These are phyloP conservation scores for Kalmanozyma brasiliensis DNA, from an alignment of 1,284 basidiomycete genomes.

Conservation along the genomic window DNA sequence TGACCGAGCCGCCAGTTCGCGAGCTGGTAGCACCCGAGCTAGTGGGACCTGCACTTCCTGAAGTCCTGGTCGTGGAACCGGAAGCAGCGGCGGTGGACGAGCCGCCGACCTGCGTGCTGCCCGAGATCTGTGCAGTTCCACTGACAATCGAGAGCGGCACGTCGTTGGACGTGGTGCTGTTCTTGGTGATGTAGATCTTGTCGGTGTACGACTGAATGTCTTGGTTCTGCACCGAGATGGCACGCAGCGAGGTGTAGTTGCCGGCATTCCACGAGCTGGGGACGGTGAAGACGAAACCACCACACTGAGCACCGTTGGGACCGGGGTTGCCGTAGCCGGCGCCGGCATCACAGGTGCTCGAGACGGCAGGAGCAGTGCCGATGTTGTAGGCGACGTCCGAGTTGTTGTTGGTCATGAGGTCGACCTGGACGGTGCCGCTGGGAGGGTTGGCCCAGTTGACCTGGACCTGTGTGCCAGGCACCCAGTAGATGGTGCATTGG, in stretches of 20 bases:
- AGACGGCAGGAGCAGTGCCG: slow-evolving; percentile 46
- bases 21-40: slow-evolving; percentile 8
- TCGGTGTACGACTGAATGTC: slow-evolving; percentile 55
- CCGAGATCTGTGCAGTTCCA: slow-evolving; percentile 7
- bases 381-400: slow-evolving; percentile 45
- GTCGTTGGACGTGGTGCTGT: slow-evolving; percentile 28
- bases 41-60: slow-evolving; percentile 10
- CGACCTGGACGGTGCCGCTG: slow-evolving; percentile 41
- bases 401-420: slow-evolving; percentile 56
- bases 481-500: slow-evolving; percentile 52
- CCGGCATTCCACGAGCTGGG: slow-evolving; percentile 54
- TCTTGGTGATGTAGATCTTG: slow-evolving; percentile 49
- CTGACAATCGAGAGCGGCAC: slow-evolving; percentile 30
- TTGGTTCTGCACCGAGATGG: slow-evolving; percentile 38
- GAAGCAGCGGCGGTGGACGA: slow-evolving; percentile 19
- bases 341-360: slow-evolving; percentile 52
- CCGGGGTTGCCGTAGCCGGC: slow-evolving; percentile 37
- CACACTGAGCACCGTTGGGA: slow-evolving; percentile 47
- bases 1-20: slow-evolving; percentile 9
- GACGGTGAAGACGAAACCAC: slow-evolving; percentile 50
- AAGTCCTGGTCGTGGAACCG: slow-evolving; percentile 8
- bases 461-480: slow-evolving; percentile 35
- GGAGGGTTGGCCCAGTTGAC: slow-evolving; percentile 61
- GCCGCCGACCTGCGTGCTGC: slow-evolving; percentile 18
- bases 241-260: slow-evolving; percentile 50